phyloP scores from a whole-genome alignment of 768 basidiomycete species.

The Leucosporidium creatinivorum region DNA sequence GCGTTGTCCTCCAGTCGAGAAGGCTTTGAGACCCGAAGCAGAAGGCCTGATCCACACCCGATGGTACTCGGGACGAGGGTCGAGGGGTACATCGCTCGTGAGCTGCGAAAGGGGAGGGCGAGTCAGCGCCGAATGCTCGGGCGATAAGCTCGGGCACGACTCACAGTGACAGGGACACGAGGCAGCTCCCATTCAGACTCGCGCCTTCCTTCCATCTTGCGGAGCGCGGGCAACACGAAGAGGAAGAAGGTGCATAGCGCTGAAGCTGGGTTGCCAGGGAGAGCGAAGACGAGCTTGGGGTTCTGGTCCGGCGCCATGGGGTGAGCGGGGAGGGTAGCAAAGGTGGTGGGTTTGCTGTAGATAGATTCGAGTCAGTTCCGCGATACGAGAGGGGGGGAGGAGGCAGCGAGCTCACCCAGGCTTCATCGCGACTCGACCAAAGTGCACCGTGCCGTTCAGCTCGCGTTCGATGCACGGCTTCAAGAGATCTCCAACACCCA shows the following conservation, averaged over 20 bases:
- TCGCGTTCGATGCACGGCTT: conserved; percentile 81
- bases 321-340: conserved; percentile 61
- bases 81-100: conserved; percentile 52
- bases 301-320: conserved; percentile 36
- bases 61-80: conserved; percentile 74
- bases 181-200: conserved; percentile 32
- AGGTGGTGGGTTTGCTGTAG: conserved; percentile 73
- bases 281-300: conserved; percentile 65
- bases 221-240: conserved; percentile 67
- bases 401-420: conserved; percentile 44
- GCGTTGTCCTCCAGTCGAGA: conserved; percentile 77
- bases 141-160: neutral
- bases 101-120: conserved; percentile 10
- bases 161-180: conserved; percentile 33
- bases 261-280: conserved; percentile 83
- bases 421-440: conserved; percentile 75
- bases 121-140: neutral
- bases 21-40: conserved; percentile 45
- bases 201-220: conserved; percentile 40
- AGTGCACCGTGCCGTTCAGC: conserved; percentile 68
- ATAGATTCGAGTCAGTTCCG: neutral
- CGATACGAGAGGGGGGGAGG: neutral
- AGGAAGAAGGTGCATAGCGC: conserved; percentile 69
- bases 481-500: conserved; percentile 78
- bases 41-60: conserved; percentile 54